Evolutionary conservation across 2,329 filamentous ascomycete genomes (phyloP), one percentile per base, ranked within the genome.

Genomic region (Phialemoniopsis sp.): DNA sequence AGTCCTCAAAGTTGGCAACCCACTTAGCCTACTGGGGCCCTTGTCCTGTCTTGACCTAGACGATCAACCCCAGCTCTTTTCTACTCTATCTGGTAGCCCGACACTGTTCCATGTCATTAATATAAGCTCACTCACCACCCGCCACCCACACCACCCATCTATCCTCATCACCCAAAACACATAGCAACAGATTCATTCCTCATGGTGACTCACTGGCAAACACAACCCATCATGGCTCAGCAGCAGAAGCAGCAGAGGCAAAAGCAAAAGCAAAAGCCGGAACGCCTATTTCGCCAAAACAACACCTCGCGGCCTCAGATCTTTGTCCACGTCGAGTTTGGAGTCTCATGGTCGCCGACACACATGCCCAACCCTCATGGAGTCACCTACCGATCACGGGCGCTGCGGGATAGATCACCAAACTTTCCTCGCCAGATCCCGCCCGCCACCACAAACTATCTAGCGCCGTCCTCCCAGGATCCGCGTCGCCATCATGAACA

Each of bases 281-380:
- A 40, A 42, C 51, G 43, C 47, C 50, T 47, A 43, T 47, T 48
- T 44, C 51, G 57, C 43, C 49, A 48, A 35, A 47, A 42, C 44
- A 41, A 47, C 31, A 42, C 56, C 16, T 51, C 54, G 17, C 59
- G 58, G 19, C 68, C 67, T 19, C 67, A 70, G 42, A 57, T 76
- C 39, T 76, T 73, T 42, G 55, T 76, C 9, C 67, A 72, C 39
- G 55, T 77, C 42, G 72, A 74, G 49, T 72, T 76, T 42, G 70
- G 73, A 21, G 55, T 77, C 17, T 73, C 72, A 1, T 74, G 68
- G 64, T 62, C 64, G 18, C 60, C 61, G n/a, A 63, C 62, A 30
- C 61, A 68, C 40, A 43, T 63, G 12, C 60, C 66, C 12, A 68
- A 64, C 42, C 64, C 56, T 37, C 69, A 70, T 43, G 64, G 66